Conservation (phyloP, 2,329 filamentous ascomycete species). For the Penicillium palitans region DNA sequence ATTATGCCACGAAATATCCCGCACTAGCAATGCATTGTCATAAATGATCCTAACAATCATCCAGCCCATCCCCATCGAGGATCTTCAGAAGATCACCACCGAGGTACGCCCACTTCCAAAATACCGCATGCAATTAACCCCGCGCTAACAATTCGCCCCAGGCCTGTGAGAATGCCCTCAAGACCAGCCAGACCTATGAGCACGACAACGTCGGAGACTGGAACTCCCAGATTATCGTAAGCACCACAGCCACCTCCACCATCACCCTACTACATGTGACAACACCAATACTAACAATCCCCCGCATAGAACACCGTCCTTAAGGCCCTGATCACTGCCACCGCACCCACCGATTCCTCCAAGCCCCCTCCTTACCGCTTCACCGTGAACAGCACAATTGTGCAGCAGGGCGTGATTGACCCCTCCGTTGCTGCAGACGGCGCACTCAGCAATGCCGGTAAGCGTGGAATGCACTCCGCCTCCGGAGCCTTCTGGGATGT, state of each 20-base stretch:
- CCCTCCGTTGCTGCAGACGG: slow-evolving; percentile 56
- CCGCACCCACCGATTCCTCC: slow-evolving; percentile 37
- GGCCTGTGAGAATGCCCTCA: slow-evolving; percentile 81
- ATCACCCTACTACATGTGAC: background rate
- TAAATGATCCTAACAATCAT: slow-evolving; percentile 6
- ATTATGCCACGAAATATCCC: background rate
- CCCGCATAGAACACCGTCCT: slow-evolving; percentile 40
- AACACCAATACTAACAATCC: background rate
- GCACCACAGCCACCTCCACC: slow-evolving; percentile 32
- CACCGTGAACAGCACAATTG: slow-evolving; percentile 96
- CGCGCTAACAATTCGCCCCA: slow-evolving; percentile 41
- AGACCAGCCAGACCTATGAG: slow-evolving; percentile 75
- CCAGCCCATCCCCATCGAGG: slow-evolving; percentile 72
- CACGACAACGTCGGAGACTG: slow-evolving; percentile 81
- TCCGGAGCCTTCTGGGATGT: slow-evolving; percentile 54
- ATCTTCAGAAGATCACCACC: slow-evolving; percentile 81
- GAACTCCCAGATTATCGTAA: slow-evolving; percentile 92
- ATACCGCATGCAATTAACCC: background rate
- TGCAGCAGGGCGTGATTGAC: slow-evolving; percentile 73
- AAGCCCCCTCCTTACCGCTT: slow-evolving; percentile 75
- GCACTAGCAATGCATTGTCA: slow-evolving; percentile 2
- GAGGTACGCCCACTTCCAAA: slow-evolving; percentile 59
- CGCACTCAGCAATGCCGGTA: slow-evolving; percentile 65
- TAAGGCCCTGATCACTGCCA: slow-evolving; percentile 45
- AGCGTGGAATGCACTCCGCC: slow-evolving; percentile 66